These are phyloP conservation scores for Plasmodium billcollinsi DNA, from an alignment of 169 alveolate genomes.

Conservation along the genomic window DNA sequence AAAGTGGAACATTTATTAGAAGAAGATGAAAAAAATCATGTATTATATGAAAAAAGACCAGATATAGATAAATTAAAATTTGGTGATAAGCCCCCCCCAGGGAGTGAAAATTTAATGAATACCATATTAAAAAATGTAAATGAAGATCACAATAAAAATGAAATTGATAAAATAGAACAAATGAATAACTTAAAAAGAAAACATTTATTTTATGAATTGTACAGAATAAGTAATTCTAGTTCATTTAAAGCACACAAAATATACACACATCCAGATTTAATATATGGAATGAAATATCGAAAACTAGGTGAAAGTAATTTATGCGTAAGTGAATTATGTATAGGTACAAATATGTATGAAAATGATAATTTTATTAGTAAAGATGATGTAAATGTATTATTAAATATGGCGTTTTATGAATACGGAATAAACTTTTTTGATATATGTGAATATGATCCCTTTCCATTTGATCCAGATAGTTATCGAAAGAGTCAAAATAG, in stretches of 20 bases:
- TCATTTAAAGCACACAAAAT: slow-evolving; percentile 59
- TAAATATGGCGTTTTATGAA: slow-evolving; percentile 85
- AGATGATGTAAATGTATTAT: slow-evolving; percentile 83
- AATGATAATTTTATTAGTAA: slow-evolving; percentile 85
- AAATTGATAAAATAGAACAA: not conserved
- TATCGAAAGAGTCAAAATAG: slow-evolving; percentile 84
- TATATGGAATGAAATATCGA: slow-evolving; percentile 82
- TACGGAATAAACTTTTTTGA: slow-evolving; percentile 89
- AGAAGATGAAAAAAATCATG: slow-evolving; percentile 53
- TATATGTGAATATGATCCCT: slow-evolving; percentile 88
- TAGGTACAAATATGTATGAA: slow-evolving; percentile 87
- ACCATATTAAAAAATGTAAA: slow-evolving; percentile 32
- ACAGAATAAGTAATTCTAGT: slow-evolving; percentile 54
- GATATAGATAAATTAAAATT: slow-evolving; percentile 48
- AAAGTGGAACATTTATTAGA: slow-evolving; percentile 39
- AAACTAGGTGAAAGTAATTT: slow-evolving; percentile 83
- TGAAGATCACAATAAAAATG: not conserved
- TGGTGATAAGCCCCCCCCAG: slow-evolving; percentile 59
- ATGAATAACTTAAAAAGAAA: slow-evolving; percentile 22
- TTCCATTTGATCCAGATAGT: slow-evolving; percentile 86
- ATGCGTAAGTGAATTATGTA: slow-evolving; percentile 85
- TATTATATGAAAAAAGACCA: slow-evolving; percentile 37
- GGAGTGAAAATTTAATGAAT: slow-evolving; percentile 44
- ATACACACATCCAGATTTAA: slow-evolving; percentile 53
- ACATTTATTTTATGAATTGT: slow-evolving; percentile 57